These are phyloP conservation scores for Monosporascus sp. DNA, from an alignment of 2,329 filamentous ascomycete species.

Conservation along the genomic window DNA sequence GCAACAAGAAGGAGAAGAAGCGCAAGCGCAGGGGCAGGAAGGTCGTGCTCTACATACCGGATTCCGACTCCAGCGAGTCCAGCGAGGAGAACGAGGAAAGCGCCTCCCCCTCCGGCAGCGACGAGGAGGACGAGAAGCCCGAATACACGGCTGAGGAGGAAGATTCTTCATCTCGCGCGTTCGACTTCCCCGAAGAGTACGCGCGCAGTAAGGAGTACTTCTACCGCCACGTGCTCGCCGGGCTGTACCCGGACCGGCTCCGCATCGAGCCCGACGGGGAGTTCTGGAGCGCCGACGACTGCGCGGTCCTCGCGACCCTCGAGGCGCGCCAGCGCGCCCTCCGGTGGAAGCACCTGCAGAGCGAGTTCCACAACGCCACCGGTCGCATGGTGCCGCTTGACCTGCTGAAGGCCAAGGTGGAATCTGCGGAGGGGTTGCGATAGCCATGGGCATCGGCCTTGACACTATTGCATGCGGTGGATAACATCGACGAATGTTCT, in stretches of 20 bases:
- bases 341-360: constrained; percentile 19
- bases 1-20: background rate
- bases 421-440: background rate
- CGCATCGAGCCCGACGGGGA: constrained; percentile 10
- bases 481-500: too few species aligned
- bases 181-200: constrained; percentile 1
- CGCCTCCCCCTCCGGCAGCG: background rate
- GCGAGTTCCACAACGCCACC: constrained; percentile 24
- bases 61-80: background rate
- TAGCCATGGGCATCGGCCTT: too few species aligned
- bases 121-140: background rate
- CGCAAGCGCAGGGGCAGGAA: background rate
- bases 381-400: constrained; percentile 17
- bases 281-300: constrained; percentile 19
- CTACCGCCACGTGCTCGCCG: constrained; percentile 9
- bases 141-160: background rate
- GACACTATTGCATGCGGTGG: too few species aligned
- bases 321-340: constrained; percentile 22
- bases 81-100: background rate
- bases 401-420: constrained; percentile 22
- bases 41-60: background rate
- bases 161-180: background rate
- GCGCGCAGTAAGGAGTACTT: constrained; percentile 9
- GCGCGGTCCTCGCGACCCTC: constrained; percentile 15
- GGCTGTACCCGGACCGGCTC: constrained; percentile 14